Percentiles rank a stretch among this genome's conserved stretches.
Evolutionary conservation across 2,329 filamentous ascomycete species (phyloP).

Genomic region (Verticillium zaregamsianum): DNA sequence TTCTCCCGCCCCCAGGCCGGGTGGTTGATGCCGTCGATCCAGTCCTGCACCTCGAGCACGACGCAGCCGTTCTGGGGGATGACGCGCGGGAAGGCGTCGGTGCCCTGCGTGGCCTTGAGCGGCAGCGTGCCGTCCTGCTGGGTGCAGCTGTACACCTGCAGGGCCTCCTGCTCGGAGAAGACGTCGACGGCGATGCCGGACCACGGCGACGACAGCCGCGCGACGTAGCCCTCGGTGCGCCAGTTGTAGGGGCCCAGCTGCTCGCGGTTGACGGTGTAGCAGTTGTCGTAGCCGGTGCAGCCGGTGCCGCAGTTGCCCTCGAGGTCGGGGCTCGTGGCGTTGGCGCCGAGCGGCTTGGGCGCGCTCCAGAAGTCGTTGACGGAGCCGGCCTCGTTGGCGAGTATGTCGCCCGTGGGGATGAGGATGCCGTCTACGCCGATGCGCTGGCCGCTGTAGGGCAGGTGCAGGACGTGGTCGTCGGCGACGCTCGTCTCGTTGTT

Average conservation of each 20-base stretch:
- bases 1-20: conserved; percentile 73
- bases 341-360: conserved; percentile 74
- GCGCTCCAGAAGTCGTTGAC: conserved; percentile 80
- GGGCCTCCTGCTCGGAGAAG: conserved; percentile 77
- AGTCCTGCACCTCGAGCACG: conserved; percentile 89
- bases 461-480: conserved; percentile 67
- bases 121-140: conserved; percentile 68
- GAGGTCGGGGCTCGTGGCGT: conserved; percentile 59
- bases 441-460: conserved; percentile 70
- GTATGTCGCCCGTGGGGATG: conserved; percentile 71
- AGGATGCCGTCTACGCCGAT: conserved; percentile 66
- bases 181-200: conserved; percentile 82
- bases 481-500: conserved; percentile 63
- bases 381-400: conserved; percentile 61
- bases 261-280: conserved; percentile 63
- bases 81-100: conserved; percentile 51
- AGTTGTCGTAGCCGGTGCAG: conserved; percentile 80
- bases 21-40: conserved; percentile 90
- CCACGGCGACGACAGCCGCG: conserved; percentile 66
- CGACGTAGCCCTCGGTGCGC: conserved; percentile 54
- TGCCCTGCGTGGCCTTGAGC: conserved; percentile 67
- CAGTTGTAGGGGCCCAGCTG: conserved; percentile 57
- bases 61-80: conserved; percentile 78
- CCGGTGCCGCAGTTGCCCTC: conserved; percentile 71
- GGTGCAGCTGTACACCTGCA: conserved; percentile 85